A percentile compares a stretch with the other conserved stretches of the same genome.
phyloP scores from a whole-genome alignment of 2,329 filamentous ascomycete genomes.

The Teratosphaeria destructans region DNA sequence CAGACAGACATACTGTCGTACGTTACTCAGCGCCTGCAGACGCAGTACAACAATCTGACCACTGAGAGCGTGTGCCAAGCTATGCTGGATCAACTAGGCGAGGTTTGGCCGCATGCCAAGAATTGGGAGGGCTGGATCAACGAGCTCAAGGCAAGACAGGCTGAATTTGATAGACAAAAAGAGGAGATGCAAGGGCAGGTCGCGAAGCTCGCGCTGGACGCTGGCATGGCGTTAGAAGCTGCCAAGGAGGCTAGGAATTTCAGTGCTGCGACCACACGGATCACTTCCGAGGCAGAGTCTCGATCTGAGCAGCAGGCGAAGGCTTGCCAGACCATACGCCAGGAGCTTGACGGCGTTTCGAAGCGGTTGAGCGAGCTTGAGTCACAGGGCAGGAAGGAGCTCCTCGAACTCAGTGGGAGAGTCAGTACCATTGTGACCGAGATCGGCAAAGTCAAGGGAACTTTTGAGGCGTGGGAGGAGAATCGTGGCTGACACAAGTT shows the following conservation, averaged over 20 bases:
- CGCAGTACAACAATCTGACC: slow-evolving; percentile 15
- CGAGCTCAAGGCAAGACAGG: not conserved
- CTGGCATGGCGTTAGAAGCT: not conserved
- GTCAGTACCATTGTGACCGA: not conserved
- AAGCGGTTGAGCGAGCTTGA: not conserved
- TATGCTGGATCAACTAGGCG: slow-evolving; percentile 15
- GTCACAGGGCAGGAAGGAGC: not conserved
- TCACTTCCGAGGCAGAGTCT: not conserved
- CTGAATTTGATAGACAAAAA: not conserved
- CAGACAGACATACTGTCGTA: not conserved
- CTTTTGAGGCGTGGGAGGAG: not conserved
- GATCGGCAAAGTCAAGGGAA: not conserved
- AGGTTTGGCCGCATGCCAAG: slow-evolving; percentile 13
- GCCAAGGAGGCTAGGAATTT: not conserved
- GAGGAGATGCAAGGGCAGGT: not conserved
- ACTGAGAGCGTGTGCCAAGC: slow-evolving; percentile 12
- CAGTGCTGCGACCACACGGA: not conserved
- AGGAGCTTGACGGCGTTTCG: not conserved
- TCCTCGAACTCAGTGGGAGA: not conserved
- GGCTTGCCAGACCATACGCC: not conserved
- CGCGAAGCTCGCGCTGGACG: not conserved
- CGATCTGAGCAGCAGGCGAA: not conserved
- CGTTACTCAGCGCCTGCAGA: slow-evolving; percentile 7
- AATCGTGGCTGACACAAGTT: not conserved
- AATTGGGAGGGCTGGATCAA: slow-evolving; percentile 2